Evolutionary conservation across 495 filamentous ascomycete genomes (phyloP), one percentile per base, ranked within the genome.

Genomic region (Penicillium taxi): DNA sequence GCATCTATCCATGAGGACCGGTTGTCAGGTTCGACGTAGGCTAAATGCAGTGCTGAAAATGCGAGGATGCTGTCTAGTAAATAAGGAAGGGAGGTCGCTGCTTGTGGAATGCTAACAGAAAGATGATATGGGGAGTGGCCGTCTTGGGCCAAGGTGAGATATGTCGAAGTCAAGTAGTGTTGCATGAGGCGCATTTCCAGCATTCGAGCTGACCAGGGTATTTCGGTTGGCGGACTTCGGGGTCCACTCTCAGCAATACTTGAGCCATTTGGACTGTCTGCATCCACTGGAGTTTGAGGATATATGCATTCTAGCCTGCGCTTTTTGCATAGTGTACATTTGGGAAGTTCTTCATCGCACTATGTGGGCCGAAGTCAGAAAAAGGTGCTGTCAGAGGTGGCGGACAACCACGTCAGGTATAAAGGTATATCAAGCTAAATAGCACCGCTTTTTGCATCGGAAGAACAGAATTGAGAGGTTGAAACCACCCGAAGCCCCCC

Each of bases 1-100:
- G 50, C 34, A 23, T 64, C 55, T 8, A 64, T 26, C 59, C 59
- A 63, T 9, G 26, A 25, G 3, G 45, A 44, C n/a, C 50, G 50
- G 15, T 63, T 51, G 13, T 51, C 45, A 7, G 39, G 13, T 24
- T 65, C 58, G 2, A 59, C n/a, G 24, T 60, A 57, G 3, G 61
- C 59, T 18, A 74, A 45, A 35, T 74, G 70, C 21, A 71, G 44
- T 4, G 70, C 63, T 4, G 69, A 59, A 5, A 74, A 37, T 1
- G 70, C 69, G 4, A 73, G 48, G 5, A 74, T 53, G 32, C 59
- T 61, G 41, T 72, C 68, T 32, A 74, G 48, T 7, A 73, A 45
- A 35, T 64, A 74, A 0, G 60, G 56, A 41, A 64, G 58, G 0
- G 57, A 42, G 13, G 63, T 57, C 1, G 68, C 70, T 35, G 71